phyloP scores from a whole-genome alignment of 495 filamentous ascomycete genomes.

The Apodospora peruviana region DNA sequence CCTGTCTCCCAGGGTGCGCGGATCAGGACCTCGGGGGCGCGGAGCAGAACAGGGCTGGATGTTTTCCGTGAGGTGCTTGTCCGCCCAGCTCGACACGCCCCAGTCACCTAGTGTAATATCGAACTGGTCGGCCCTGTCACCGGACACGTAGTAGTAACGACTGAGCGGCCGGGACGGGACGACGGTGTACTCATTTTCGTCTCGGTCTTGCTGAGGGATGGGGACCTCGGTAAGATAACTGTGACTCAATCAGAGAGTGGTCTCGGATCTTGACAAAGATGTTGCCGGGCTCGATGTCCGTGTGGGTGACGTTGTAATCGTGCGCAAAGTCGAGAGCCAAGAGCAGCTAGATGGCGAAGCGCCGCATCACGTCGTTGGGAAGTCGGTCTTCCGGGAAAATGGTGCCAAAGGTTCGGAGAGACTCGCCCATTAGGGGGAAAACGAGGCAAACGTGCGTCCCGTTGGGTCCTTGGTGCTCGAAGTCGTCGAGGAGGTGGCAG shows the following conservation, averaged over 20 bases:
- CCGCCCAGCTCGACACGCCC: slow-evolving; percentile 22
- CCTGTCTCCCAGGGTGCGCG: slow-evolving; percentile 22
- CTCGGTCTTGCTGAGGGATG: slow-evolving; percentile 10
- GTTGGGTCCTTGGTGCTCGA: slow-evolving; percentile 43
- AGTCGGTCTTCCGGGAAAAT: slow-evolving; percentile 4
- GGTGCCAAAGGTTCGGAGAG: slow-evolving; percentile 2
- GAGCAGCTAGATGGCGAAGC: slow-evolving; percentile 6
- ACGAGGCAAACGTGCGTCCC: slow-evolving; percentile 45
- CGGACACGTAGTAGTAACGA: slow-evolving; percentile 6
- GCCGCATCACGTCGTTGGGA: slow-evolving; percentile 3
- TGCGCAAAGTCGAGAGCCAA: slow-evolving; percentile 10
- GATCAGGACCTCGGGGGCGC: slow-evolving; percentile 27
- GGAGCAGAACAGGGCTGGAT: slow-evolving; percentile 26
- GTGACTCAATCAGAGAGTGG: slow-evolving; percentile 7
- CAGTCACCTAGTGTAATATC: slow-evolving; percentile 25
- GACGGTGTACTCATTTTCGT: slow-evolving; percentile 7
- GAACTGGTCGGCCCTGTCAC: slow-evolving; percentile 2
- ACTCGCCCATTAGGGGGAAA: slow-evolving; percentile 40
- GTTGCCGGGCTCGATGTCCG: slow-evolving; percentile 15
- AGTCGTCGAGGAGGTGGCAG: slow-evolving; percentile 34
- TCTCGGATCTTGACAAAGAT: slow-evolving; percentile 16
- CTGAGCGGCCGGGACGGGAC: slow-evolving; percentile 7
- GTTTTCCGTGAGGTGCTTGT: slow-evolving; percentile 19
- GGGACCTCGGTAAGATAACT: slow-evolving; percentile 2
- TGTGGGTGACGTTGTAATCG: slow-evolving; percentile 6